A percentile compares a stretch with the other conserved stretches of the same genome.
These are phyloP conservation scores for Trichomonascus vanleenenianus DNA, from an alignment of 805 yeast species.

Conservation along the genomic window DNA sequence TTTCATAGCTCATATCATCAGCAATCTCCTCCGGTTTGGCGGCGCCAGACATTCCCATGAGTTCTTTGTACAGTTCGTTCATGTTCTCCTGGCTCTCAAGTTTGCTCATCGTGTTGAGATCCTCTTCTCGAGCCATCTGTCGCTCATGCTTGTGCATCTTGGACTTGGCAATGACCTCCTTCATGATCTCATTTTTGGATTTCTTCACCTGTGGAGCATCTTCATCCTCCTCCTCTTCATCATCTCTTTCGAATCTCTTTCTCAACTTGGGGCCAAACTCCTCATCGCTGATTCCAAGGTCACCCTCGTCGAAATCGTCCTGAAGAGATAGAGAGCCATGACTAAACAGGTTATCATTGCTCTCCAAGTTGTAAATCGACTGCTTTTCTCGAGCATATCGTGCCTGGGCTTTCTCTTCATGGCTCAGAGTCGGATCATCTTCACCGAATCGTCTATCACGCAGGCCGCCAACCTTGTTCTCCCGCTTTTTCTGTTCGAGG, in stretches of 20 bases:
- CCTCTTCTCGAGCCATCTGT: slow-evolving; percentile 33
- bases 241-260: slow-evolving; percentile 2
- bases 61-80: slow-evolving; percentile 26
- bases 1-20: slow-evolving; percentile 29
- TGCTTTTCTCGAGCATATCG: slow-evolving; percentile 89
- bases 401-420: slow-evolving; percentile 91
- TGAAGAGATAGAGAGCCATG: slow-evolving; percentile 46
- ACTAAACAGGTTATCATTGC: slow-evolving; percentile 69
- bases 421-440: slow-evolving; percentile 55
- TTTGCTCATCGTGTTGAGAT: slow-evolving; percentile 28
- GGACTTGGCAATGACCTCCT: slow-evolving; percentile 37
- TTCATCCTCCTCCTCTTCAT: slow-evolving; percentile 28
- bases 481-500: slow-evolving; percentile 50
- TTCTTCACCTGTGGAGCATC: slow-evolving; percentile 33
- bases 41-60: slow-evolving; percentile 13
- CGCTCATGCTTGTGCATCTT: slow-evolving; percentile 35
- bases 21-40: slow-evolving; percentile 7
- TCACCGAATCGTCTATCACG: slow-evolving; percentile 92
- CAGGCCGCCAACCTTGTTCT: slow-evolving; percentile 71
- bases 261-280: slow-evolving; percentile 6
- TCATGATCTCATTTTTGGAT: slow-evolving; percentile 36
- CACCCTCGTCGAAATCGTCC: slow-evolving; percentile 43
- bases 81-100: slow-evolving; percentile 30
- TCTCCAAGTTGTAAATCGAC: slow-evolving; percentile 67
- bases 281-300: slow-evolving; percentile 33